Evolutionary conservation across 495 filamentous ascomycete species (phyloP), one percentile per base, ranked within the genome.

Genomic region (Hypoxylon subgilvum): DNA sequence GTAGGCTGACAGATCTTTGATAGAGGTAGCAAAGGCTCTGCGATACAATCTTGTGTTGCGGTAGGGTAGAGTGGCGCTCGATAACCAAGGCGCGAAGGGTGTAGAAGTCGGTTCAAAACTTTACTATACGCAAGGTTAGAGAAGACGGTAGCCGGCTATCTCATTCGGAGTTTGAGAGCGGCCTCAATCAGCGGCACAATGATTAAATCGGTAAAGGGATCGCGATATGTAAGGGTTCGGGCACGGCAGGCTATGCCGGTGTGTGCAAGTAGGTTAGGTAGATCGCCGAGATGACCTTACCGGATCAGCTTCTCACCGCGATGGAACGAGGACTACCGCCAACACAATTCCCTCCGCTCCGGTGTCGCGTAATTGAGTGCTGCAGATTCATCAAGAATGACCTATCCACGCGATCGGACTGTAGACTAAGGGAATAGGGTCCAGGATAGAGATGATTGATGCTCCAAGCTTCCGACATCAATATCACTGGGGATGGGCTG

Each of bases 291-390:
- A n/a, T n/a, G n/a, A n/a, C n/a, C 60, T 41, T 48, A 57, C 48
- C 36, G 38, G 48, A 58, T 64, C 53, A 64, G 44, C 61, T 58
- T 28, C 49, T 58, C 42, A 63, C 60, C 54, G 61, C 61, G 61
- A 64, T 49, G 22, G 42, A 34, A 23, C 45, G 54, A 53, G 28
- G 49, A 50, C 54, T 38, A 54, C 61, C 61, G 28, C 61, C 61
- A 34, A 58, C 54, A 58, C 61, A 47, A 54, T 47, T 58, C 54
- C 61, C 60, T 63, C 60, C 61, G 30, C 61, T 64, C 49, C 61
- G 44, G 32, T 50, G 19, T 58, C 54, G 54, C 53, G 54, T 50
- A 45, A 54, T 16, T 16, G 25, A 50, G 40, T 58, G 53, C n/a
- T 47, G 39, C 31, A 25, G 46, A 64, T 54, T 64, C 61, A 64